Conservation (phyloP, 805 yeast species). For the Monosporozyma solicola region DNA sequence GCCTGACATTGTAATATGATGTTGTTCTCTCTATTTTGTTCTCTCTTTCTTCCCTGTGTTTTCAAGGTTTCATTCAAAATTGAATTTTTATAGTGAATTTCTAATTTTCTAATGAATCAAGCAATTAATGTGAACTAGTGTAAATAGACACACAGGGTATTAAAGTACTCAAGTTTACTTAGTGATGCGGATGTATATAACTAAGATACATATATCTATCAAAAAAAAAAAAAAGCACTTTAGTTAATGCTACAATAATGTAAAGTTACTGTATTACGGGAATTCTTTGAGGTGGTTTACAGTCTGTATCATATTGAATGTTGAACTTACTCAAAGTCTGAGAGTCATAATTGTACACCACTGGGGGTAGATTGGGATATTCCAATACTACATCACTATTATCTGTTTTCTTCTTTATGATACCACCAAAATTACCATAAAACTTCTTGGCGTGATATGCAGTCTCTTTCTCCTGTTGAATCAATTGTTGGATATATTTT, state of each 20-base stretch:
- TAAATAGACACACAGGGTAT: not conserved
- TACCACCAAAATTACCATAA: slow-evolving; percentile 31
- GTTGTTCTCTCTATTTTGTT: not conserved
- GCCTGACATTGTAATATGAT: slow-evolving; percentile 6
- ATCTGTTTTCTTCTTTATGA: slow-evolving; percentile 19
- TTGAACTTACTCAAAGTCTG: slow-evolving; percentile 17
- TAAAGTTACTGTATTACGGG: slow-evolving; percentile 12
- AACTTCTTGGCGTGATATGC: slow-evolving; percentile 33
- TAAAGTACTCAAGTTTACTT: not conserved
- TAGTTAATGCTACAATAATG: too few relatives aligned
- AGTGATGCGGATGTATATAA: not conserved
- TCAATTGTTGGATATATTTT: slow-evolving; percentile 43
- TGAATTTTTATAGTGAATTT: too few relatives aligned
- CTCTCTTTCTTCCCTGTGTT: not conserved
- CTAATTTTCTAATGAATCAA: too few relatives aligned
- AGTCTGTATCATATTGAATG: slow-evolving; percentile 7
- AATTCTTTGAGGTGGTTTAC: slow-evolving; percentile 5
- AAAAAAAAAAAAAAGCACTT: not conserved
- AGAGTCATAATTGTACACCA: slow-evolving; percentile 17
- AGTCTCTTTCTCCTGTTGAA: slow-evolving; percentile 41
- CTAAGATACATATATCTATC: not conserved
- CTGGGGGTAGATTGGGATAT: slow-evolving; percentile 32
- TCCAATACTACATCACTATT: slow-evolving; percentile 13
- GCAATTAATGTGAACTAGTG: too few relatives aligned
- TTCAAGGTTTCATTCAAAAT: not conserved